Percentiles rank a stretch among this genome's conserved stretches.
phyloP scores from a whole-genome alignment of 2,329 filamentous ascomycete genomes.

The Fusarium paranaense region DNA sequence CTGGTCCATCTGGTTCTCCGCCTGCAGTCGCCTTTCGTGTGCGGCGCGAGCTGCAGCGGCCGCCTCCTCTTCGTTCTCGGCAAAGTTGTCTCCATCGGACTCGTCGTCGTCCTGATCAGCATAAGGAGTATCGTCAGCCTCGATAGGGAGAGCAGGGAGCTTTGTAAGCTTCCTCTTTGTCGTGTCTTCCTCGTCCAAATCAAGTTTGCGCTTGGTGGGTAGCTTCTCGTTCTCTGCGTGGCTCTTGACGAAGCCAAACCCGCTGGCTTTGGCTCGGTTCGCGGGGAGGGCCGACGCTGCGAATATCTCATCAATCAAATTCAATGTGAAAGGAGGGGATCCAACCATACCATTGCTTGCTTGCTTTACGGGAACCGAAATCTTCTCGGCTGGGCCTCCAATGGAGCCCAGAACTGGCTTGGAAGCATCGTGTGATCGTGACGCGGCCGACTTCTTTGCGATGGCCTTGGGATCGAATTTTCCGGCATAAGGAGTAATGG shows the following conservation, averaged over 20 bases:
- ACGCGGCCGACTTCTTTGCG: constrained; percentile 78
- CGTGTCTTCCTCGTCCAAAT: constrained; percentile 89
- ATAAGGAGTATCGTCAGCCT: constrained; percentile 71
- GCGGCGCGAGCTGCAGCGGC: constrained; percentile 87
- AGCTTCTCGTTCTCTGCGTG: constrained; percentile 74
- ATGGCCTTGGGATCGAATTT: constrained; percentile 92
- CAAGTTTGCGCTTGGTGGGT: constrained; percentile 78
- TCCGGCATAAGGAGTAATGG: constrained; percentile 73
- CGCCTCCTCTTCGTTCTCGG: constrained; percentile 86
- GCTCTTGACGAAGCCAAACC: constrained; percentile 84
- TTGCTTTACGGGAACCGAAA: constrained; percentile 48
- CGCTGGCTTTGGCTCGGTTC: constrained; percentile 79
- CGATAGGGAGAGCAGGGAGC: constrained; percentile 80
- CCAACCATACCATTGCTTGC: constrained; percentile 50
- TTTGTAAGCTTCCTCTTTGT: constrained; percentile 90
- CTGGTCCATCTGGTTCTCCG: constrained; percentile 62
- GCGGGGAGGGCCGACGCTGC: constrained; percentile 70
- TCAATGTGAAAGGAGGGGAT: neutral
- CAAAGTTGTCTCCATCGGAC: constrained; percentile 80
- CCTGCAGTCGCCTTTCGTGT: constrained; percentile 79
- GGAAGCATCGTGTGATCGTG: constrained; percentile 65
- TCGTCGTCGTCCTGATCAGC: constrained; percentile 76
- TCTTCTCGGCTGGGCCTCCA: constrained; percentile 53
- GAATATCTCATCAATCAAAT: constrained; percentile 39
- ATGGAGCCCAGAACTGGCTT: constrained; percentile 62